Evolutionary conservation across 2,329 filamentous ascomycete species (phyloP), one percentile per base, ranked within the genome.

Genomic region (Arthrobotrys conoides): DNA sequence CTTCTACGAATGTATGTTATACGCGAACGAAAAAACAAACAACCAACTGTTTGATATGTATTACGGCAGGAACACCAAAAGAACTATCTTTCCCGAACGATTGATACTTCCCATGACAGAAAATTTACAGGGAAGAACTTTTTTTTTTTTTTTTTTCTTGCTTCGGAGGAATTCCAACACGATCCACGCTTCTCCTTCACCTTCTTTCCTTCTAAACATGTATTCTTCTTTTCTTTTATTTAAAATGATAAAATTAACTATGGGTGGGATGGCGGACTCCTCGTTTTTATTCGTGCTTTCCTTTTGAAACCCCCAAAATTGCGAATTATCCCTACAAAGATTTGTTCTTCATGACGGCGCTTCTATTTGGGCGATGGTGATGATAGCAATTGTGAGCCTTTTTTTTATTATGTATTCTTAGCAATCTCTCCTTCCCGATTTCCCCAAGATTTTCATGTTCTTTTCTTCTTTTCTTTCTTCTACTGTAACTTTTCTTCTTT

Each of bases 241-340:
- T 76, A 64, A 57, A 67, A 77, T 51, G 59, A 71, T 77, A 77
- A 77, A 77, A 70, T 77, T 67, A 66, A 66, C 30, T 38, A 59
- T 72, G 75, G 75, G 59, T 71, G 68, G 75, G 75, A 78, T 49
- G 75, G 75, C 75, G 75, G 75, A 78, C 30, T 78, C 49, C 46
- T 78, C 53, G 38, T 65, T 57, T 66, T 66, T 71, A 41, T 66
- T 76, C 70, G 70, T 57, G 20, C 51, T 76, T 76, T 76, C 55
- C 16, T 76, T 65, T 55, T 49, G 55, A 53, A 73, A 49, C 57
- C 24, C 41, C 57, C 51, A 51, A 70, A 57, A 49, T 53, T 61
- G 65, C 48, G 66, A 36, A 64, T 38, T 72, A 63, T 67, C 57
- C 67, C 27, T 71, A 72, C 55, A 71, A 71, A 57, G 75, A 69